Conservation (phyloP, 2,329 filamentous ascomycete species). For the Claviceps paspali region DNA sequence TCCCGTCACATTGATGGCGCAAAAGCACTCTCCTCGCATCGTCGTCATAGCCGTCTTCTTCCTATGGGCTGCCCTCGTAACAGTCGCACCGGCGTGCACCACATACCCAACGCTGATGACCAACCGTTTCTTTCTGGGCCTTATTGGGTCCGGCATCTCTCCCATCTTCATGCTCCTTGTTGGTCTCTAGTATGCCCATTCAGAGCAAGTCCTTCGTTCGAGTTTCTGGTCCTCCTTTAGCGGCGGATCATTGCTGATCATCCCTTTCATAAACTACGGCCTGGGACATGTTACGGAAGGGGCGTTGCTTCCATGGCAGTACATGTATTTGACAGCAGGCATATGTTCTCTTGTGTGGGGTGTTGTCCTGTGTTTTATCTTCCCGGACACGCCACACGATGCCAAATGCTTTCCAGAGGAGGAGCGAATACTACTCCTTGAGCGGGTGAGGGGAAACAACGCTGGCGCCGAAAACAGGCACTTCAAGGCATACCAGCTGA, state of each 20-base stretch:
- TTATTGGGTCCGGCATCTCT: constrained; percentile 19
- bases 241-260: constrained; percentile 20
- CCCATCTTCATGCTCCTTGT: constrained; percentile 23
- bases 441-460: constrained; percentile 15
- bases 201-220: constrained; percentile 16
- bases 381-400: constrained; percentile 16
- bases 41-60: constrained; percentile 16
- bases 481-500: constrained; percentile 14
- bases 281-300: constrained; percentile 17
- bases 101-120: constrained; percentile 18
- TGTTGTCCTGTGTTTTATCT: constrained; percentile 12
- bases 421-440: constrained; percentile 12
- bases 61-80: constrained; percentile 17
- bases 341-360: constrained; percentile 14
- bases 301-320: constrained; percentile 16
- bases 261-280: constrained; percentile 19
- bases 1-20: constrained; percentile 16
- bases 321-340: constrained; percentile 21
- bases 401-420: constrained; percentile 16
- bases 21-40: constrained; percentile 13
- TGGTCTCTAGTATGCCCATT: constrained; percentile 23
- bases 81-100: constrained; percentile 3
- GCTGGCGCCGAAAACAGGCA: constrained; percentile 13
- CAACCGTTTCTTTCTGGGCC: constrained; percentile 21
- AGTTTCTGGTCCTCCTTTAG: constrained; percentile 22